These are phyloP conservation scores for Pholiota conissans DNA, from an alignment of 768 basidiomycete species.

Conservation along the genomic window DNA sequence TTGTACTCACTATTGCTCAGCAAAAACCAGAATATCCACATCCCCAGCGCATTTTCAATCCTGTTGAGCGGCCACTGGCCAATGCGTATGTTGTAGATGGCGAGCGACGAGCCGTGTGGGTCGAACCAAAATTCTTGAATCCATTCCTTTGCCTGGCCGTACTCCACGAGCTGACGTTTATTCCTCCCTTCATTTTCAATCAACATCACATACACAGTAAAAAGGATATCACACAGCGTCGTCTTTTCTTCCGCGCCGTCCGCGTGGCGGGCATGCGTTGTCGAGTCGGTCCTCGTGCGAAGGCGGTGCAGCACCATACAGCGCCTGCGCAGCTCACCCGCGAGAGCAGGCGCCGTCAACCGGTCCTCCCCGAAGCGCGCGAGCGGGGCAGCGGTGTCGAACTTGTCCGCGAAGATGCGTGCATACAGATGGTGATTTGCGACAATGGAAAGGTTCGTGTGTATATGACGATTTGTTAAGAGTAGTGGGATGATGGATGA, in stretches of 20 bases:
- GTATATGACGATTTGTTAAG: constrained; percentile 43
- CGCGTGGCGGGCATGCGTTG: constrained; percentile 20
- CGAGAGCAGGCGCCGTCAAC: constrained; percentile 43
- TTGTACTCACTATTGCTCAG: constrained; percentile 52
- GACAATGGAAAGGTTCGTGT: constrained; percentile 48
- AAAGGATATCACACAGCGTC: constrained; percentile 49
- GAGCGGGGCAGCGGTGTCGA: constrained; percentile 54
- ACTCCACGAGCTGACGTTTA: constrained; percentile 66
- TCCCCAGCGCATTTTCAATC: constrained; percentile 55
- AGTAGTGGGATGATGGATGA: constrained; percentile 58
- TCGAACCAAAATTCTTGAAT: constrained; percentile 68
- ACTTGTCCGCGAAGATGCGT: constrained; percentile 64
- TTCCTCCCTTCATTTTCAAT: constrained; percentile 82
- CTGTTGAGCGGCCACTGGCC: constrained; percentile 60
- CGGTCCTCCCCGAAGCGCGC: constrained; percentile 48
- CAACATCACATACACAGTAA: constrained; percentile 74
- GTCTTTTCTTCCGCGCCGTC: constrained; percentile 22
- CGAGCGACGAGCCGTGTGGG: constrained; percentile 53
- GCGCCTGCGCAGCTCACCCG: constrained; percentile 65
- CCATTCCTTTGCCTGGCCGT: constrained; percentile 64
- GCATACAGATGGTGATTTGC: constrained; percentile 73
- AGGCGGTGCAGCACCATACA: constrained; percentile 60
- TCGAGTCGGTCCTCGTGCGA: constrained; percentile 42
- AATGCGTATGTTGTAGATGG: constrained; percentile 36
- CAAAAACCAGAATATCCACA: constrained; percentile 83